Base-by-base conservation (phyloP, 2,329 filamentous ascomycete species). In the Fusarium sp. region DNA sequence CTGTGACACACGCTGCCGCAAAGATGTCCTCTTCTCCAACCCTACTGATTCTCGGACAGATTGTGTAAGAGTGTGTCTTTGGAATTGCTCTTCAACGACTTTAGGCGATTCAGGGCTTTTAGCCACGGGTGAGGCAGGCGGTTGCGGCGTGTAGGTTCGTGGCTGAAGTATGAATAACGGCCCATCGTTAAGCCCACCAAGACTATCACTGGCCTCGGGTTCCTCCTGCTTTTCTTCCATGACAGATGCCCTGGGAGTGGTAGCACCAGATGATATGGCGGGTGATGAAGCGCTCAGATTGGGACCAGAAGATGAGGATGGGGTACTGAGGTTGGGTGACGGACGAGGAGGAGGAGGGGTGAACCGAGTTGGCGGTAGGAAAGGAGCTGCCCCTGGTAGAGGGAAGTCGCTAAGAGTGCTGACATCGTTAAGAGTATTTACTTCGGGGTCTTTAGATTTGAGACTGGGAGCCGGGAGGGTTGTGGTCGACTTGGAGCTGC, bases 91-190 rank as follows among this genome's bases (percentile, higher is more conserved):
- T 34, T 70, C 65, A 13, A 66, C 50, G 13, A 66, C 50, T n/a
- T 50, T 34, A 29, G 58, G 50, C 11, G 65, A 36, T n/a, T 61
- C 60, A 8, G 72, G 63, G 14, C 79, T 77, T 31, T 76, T 75
- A 2, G 82, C 54, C 53, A 80, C 79, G 2, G 85, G 84, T 5
- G 85, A 85, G 1, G 84, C 82, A 20, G 83, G 72, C 3, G 85
- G 84, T 55, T 82, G 79, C 0, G 87, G 87, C 0, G 85, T 87
- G 69, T 89, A 89, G 0, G 85, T 87, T 33, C 83, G 80, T 11
- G 87, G 87, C 67, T 89, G 86, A 4, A 89, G 78, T 20, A 89
- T 80, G 63, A 83, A 88, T 1, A 88, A 72, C 0, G 81, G 77
- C 9, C 80, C 80, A 38, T 85, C 80, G 6, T 71, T 60, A 25